Percentiles rank a stretch among this genome's conserved stretches.
phyloP scores from a whole-genome alignment of 2,329 filamentous ascomycete species.

The Arthrocladium fulminans region DNA sequence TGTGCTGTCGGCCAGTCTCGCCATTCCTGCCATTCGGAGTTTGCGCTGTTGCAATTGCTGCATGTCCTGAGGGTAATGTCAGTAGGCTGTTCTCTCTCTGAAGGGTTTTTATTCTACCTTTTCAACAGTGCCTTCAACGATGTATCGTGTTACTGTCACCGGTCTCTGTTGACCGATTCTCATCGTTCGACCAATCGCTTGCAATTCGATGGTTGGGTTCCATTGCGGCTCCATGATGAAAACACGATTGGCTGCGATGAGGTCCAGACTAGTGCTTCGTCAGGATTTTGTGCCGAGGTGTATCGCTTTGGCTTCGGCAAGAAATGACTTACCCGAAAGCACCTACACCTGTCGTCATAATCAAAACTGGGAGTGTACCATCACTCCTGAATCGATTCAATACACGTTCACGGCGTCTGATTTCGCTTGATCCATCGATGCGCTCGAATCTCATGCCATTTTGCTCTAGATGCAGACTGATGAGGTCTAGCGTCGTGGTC shows the following conservation, averaged over 20 bases:
- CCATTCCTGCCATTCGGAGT: too few species aligned
- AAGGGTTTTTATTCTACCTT: conserved; percentile 33
- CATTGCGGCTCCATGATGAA: conserved; percentile 48
- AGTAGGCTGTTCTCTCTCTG: too few species aligned
- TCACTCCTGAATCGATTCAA: conserved; percentile 32
- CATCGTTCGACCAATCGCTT: conserved; percentile 43
- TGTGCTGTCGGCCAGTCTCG: too few species aligned
- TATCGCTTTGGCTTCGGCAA: background rate
- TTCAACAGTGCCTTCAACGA: conserved; percentile 37
- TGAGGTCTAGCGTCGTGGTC: conserved; percentile 36
- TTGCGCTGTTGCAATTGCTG: too few species aligned
- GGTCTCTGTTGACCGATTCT: conserved; percentile 38
- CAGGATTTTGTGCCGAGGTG: background rate
- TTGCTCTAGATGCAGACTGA: conserved; percentile 26
- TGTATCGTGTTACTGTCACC: conserved; percentile 41
- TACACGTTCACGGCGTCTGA: conserved; percentile 30
- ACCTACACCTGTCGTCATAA: conserved; percentile 48
- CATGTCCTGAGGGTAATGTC: too few species aligned
- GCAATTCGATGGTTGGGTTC: conserved; percentile 46
- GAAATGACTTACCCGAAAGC: conserved; percentile 38
- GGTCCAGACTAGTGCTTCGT: conserved; percentile 34
- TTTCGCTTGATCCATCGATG: conserved; percentile 39
- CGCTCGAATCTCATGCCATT: conserved; percentile 25
- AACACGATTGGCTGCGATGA: conserved; percentile 41
- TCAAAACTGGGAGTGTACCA: conserved; percentile 30